phyloP scores from a whole-genome alignment of 176 grass and related monocot species.

The Thalia dealbata region DNA sequence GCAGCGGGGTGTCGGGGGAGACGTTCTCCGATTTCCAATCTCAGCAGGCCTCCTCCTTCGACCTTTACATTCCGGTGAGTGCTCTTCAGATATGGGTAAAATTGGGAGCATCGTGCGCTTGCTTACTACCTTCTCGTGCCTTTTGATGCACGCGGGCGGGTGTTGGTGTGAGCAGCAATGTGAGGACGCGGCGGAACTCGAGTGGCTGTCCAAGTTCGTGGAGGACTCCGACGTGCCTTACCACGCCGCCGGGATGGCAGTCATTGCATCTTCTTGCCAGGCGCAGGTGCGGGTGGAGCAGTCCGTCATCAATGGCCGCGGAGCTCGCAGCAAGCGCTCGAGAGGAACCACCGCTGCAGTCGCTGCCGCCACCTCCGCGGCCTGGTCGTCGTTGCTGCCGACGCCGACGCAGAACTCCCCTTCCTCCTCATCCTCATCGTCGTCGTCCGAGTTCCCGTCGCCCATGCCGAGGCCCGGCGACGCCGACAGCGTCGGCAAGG shows the following conservation, averaged over 20 bases:
- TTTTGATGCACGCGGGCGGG: too few species aligned
- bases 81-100: neutral
- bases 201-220: constrained; percentile 98
- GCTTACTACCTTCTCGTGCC: too few species aligned
- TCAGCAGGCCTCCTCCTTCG: constrained; percentile 53
- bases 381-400: constrained; percentile 61
- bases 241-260: constrained; percentile 21
- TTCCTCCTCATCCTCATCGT: constrained; percentile 75
- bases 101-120: neutral
- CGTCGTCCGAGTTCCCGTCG: constrained; percentile 75
- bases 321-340: constrained; percentile 60
- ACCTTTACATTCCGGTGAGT: constrained; percentile 92
- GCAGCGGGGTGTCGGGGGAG: constrained; percentile 13
- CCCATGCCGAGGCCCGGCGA: constrained; percentile 25
- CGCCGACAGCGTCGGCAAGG: constrained; percentile 5
- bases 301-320: constrained; percentile 40
- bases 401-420: constrained; percentile 24
- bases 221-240: constrained; percentile 93
- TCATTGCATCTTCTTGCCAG: constrained; percentile 11
- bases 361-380: constrained; percentile 38
- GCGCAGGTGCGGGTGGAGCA: constrained; percentile 19
- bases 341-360: constrained; percentile 20
- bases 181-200: constrained; percentile 93
- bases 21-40: constrained; percentile 51
- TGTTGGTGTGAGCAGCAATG: constrained; percentile 34